phyloP scores from a whole-genome alignment of 1,284 basidiomycete species.

The Trichosporon coremiiforme region DNA sequence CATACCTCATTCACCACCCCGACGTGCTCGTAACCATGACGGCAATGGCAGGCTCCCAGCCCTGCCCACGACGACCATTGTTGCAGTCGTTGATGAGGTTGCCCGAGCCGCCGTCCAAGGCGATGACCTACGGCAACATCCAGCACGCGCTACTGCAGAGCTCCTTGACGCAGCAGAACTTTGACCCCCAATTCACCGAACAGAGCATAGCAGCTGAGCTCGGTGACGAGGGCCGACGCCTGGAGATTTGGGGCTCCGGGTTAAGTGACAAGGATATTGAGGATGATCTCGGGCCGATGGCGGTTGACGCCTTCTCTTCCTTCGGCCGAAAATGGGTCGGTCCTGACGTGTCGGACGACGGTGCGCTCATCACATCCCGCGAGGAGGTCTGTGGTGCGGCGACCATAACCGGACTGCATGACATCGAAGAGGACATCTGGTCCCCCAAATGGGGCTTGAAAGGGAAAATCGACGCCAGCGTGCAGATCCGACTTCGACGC shows the following conservation, averaged over 20 bases:
- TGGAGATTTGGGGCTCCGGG: conserved; percentile 55
- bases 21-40: conserved; percentile 88
- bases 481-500: conserved; percentile 66
- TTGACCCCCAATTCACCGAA: conserved; percentile 40
- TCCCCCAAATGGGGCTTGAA: conserved; percentile 92
- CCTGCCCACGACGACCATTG: conserved; percentile 79
- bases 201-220: conserved; percentile 45
- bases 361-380: conserved; percentile 27
- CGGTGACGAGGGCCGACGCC: conserved; percentile 41
- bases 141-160: conserved; percentile 84
- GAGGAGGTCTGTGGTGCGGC: conserved; percentile 55
- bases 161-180: conserved; percentile 61
- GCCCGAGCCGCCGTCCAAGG: conserved; percentile 54
- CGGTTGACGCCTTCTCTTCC: conserved; percentile 46
- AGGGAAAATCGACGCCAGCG: conserved; percentile 91
- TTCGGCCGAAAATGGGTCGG: conserved; percentile 54
- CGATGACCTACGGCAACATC: conserved; percentile 82
- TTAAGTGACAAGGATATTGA: conserved; percentile 50
- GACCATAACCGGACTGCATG: conserved; percentile 73
- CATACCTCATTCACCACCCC: conserved; percentile 75
- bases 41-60: conserved; percentile 74
- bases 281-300: conserved; percentile 49
- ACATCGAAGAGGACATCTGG: conserved; percentile 97
- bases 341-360: conserved; percentile 26
- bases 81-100: conserved; percentile 66